Evolutionary conservation across 345 rosid genomes (phyloP), one percentile per base, ranked within the genome.

Genomic region (Conringia planisiliqua): DNA sequence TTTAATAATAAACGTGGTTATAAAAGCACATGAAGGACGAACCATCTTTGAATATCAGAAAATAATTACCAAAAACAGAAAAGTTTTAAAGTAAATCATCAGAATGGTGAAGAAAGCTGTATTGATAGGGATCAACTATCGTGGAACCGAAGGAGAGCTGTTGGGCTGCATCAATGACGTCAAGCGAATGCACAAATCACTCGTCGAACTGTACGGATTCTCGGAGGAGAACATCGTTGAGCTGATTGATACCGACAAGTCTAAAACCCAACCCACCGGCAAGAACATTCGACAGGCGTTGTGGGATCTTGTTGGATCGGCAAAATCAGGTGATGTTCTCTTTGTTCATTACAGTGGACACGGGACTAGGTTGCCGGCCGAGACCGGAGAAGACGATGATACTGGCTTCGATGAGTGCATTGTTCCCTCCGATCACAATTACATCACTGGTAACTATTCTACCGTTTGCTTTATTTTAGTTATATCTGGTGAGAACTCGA

Each of bases 281-380:
- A 87, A 77, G 70, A 92, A 89, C 80, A 83, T 92, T 22, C 85
- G 90, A 43, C 66, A 56, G 51, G 86, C 91, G 11, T 66, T 92
- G 26, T 22, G 20, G 32, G 64, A 77, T 33, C 91, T 92, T 17
- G 65, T 87, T 27, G 65, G 80, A 13, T 85, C 96, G 0, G 93
- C 93, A 0, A 65, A 74, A 64, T 62, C 84, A 1, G 89, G 86
- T 4, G 96, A 92, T 62, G 52, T 81, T 20, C 83, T 89, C 52
- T 85, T 86, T 61, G 88, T 89, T 26, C 97, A 92, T 68, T 92
- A 88, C 84, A 92, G 96, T 68, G 97, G 97, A 20, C 97, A 92
- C 36, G 97, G 96, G 47, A 89, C 90, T 6, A 85, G 97, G 78
- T 86, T 92, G 20, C 93, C 97, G 0, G 86, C 97, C 29, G 93